Conservation (phyloP, 148 eudicot genomes). For the Diospyros lotus region DNA sequence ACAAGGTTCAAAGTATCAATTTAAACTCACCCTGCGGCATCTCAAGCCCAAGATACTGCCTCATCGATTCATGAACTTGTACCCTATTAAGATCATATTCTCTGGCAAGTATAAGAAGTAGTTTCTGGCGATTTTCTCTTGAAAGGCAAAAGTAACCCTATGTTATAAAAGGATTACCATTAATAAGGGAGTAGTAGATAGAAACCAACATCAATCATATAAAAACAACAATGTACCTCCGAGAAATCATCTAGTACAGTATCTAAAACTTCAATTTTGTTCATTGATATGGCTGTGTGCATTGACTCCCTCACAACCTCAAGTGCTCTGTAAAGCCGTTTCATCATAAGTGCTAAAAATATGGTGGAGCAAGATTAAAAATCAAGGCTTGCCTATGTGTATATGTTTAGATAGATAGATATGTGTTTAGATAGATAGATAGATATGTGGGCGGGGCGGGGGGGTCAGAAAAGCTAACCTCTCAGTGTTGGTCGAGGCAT, state of each 20-base stretch:
- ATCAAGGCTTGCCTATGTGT: neutral
- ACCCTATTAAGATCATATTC: constrained; percentile 82
- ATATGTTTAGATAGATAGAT: neutral
- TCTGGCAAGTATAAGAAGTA: constrained; percentile 62
- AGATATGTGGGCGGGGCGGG: neutral
- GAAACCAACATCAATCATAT: neutral
- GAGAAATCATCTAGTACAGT: constrained; percentile 58
- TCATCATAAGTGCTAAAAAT: neutral
- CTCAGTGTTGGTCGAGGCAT: constrained; percentile 18
- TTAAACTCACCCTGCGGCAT: constrained; percentile 54
- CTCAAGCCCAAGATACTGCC: constrained; percentile 80
- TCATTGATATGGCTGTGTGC: constrained; percentile 75
- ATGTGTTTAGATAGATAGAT: neutral
- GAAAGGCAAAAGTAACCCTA: constrained; percentile 81
- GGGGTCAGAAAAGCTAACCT: constrained; percentile 18
- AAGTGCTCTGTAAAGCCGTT: constrained; percentile 48
- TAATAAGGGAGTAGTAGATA: neutral
- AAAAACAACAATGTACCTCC: constrained; percentile 39
- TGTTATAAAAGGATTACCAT: constrained; percentile 4
- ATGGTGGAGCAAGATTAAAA: neutral
- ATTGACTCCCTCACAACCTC: constrained; percentile 61
- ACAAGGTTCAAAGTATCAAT: neutral
- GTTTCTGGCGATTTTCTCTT: constrained; percentile 37
- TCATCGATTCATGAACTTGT: constrained; percentile 72
- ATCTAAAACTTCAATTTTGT: constrained; percentile 74